Evolutionary conservation across 2,329 filamentous ascomycete species (phyloP).

Genomic region (Pseudogymnoascus sp.): DNA sequence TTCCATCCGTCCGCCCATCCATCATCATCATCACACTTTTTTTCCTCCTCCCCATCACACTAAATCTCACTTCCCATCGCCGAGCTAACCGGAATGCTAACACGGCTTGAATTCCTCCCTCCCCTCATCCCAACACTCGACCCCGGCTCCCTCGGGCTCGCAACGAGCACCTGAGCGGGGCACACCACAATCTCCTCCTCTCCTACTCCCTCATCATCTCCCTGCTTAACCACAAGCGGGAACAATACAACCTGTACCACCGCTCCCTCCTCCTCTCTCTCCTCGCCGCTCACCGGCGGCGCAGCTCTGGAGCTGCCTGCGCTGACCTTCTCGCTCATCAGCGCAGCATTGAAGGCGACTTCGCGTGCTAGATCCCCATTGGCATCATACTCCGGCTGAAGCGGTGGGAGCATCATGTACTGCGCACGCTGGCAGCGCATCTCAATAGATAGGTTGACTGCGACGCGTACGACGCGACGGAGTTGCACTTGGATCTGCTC

Average conservation of each 20-base stretch:
- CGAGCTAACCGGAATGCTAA: constrained; percentile 3
- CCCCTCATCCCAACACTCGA: constrained; percentile 2
- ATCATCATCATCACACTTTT: constrained; percentile 3
- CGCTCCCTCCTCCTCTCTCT: constrained; percentile 66
- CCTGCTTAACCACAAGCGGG: constrained; percentile 92
- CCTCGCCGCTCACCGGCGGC: constrained; percentile 51
- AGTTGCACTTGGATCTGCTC: constrained; percentile 75
- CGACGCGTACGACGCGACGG: constrained; percentile 77
- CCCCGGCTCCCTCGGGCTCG: constrained; percentile 31
- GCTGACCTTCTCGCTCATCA: constrained; percentile 76
- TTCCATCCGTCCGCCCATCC: background rate
- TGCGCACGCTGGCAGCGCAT: constrained; percentile 96
- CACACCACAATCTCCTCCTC: constrained; percentile 94
- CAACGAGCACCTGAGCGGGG: constrained; percentile 86
- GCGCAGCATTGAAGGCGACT: constrained; percentile 80
- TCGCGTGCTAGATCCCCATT: constrained; percentile 84
- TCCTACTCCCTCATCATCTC: constrained; percentile 75
- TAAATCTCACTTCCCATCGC: constrained; percentile 3
- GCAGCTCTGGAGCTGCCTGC: background rate
- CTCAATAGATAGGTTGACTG: constrained; percentile 84
- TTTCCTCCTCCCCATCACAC: background rate
- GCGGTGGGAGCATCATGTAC: constrained; percentile 95
- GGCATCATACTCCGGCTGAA: constrained; percentile 89
- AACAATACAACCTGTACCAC: constrained; percentile 90
- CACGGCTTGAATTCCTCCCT: background rate